phyloP scores from a whole-genome alignment of 768 basidiomycete genomes.

The Sporobolomyces roseus region DNA sequence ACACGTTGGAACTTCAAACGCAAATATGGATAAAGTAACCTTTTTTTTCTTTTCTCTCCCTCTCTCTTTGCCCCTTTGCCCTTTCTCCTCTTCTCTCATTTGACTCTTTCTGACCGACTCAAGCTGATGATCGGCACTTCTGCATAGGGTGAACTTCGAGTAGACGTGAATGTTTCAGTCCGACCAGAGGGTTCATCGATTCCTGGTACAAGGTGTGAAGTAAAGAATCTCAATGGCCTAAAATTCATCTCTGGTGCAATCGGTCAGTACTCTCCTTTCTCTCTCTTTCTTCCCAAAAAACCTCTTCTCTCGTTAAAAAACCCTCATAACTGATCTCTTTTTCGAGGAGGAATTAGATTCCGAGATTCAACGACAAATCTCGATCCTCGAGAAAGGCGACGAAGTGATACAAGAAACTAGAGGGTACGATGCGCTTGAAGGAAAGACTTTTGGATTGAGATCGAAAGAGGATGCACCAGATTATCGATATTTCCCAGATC shows the following conservation, averaged over 20 bases:
- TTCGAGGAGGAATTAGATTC: constrained; percentile 57
- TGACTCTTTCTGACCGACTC: neutral
- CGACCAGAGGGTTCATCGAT: constrained; percentile 59
- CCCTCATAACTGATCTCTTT: neutral
- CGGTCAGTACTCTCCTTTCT: constrained; percentile 53
- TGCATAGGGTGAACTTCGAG: constrained; percentile 78
- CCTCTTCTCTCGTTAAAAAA: neutral
- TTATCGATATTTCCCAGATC: constrained; percentile 95
- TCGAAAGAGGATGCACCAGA: constrained; percentile 92
- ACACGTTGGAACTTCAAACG: constrained; percentile 80
- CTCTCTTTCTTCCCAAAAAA: neutral
- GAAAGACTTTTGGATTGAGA: constrained; percentile 74
- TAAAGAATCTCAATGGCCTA: constrained; percentile 94
- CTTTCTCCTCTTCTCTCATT: neutral
- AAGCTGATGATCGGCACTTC: neutral
- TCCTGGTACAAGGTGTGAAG: constrained; percentile 76
- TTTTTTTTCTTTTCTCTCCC: neutral
- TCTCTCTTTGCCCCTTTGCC: neutral
- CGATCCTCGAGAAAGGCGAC: constrained; percentile 53
- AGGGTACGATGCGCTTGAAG: constrained; percentile 76
- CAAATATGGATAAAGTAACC: constrained; percentile 89
- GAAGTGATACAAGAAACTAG: constrained; percentile 78
- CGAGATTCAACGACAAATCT: constrained; percentile 76
- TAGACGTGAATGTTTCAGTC: constrained; percentile 93
- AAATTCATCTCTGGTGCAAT: constrained; percentile 80